Base-by-base conservation (phyloP, 106 monocot species). In the Allium cepa region DNA sequence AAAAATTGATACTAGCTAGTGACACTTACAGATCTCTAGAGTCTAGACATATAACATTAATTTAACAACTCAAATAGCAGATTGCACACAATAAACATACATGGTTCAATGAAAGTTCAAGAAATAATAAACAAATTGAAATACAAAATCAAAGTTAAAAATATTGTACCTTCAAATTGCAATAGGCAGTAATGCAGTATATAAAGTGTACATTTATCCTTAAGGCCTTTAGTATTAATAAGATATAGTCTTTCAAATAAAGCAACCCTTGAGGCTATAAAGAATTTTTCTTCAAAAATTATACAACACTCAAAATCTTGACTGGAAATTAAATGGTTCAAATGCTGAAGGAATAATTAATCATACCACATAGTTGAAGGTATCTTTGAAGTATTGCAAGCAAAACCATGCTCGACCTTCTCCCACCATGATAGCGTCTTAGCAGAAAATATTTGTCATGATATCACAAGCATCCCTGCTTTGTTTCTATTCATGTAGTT, bases 281-380 rank as follows among this genome's bases (percentile, higher is more conserved):
- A 36, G 36, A 36, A 36, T 36, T 36, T 36, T 36, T 36, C 36
- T 36, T 36, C 36, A 46, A 1, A 63, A 7, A 46, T 46, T 13
- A 63, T 46, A 10, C 14, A 2, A 9, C 17, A 65, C 49, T 17
- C 9, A 47, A 65, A 17, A 50, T 28, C 50, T 17, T 65, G 49
- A 48, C 49, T 18, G 14, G 45, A 70, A 75, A 69, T 27, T 18
- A 64, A 63, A 60, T 57, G 50, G 67, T 50, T 59, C 26, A 69
- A 81, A 57, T 62, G 45, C 14, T 12, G 26, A 57, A 58, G 60
- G 70, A 67, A 76, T 46, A 82, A 67, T 83, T 78, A 81, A 59
- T 69, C 92, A 88, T 92, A 93, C 88, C 92, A 84, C 74, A 78
- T 9, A 80, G 62, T 74, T 67, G 80, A 85, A 82, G 82, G 58